Percentiles rank a stretch among this genome's conserved stretches.
These are phyloP conservation scores for Aspergillus tamarii DNA, from an alignment of 2,329 filamentous ascomycete species.

Conservation along the genomic window DNA sequence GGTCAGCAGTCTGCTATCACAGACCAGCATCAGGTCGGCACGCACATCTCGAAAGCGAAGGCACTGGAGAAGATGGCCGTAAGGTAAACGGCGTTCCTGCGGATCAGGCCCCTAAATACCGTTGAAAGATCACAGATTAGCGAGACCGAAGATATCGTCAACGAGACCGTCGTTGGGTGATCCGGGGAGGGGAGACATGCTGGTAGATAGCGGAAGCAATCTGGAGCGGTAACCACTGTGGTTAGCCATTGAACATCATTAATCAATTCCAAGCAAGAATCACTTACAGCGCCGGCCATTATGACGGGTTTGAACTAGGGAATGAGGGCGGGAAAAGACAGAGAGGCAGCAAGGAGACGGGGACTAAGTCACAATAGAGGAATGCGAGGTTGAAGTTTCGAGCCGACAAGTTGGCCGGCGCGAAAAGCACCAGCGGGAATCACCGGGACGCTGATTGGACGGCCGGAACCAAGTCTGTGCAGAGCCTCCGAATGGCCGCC, in stretches of 20 bases:
- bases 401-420: conserved; percentile 22
- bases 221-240: conserved; percentile 40
- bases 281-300: conserved; percentile 63
- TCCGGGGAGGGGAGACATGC: conserved; percentile 49
- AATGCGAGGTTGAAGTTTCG: conserved; percentile 36
- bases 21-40: conserved; percentile 24
- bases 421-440: conserved; percentile 42
- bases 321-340: conserved; percentile 24
- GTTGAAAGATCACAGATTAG: conserved; percentile 21
- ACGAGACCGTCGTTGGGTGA: conserved; percentile 14
- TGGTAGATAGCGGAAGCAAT: conserved; percentile 62
- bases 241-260: conserved; percentile 39
- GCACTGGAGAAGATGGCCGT: conserved; percentile 81
- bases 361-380: conserved; percentile 19
- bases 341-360: conserved; percentile 24
- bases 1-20: conserved; percentile 22
- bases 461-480: conserved; percentile 15
- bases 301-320: conserved; percentile 38
- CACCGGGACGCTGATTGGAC: conserved; percentile 44
- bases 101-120: conserved; percentile 72
- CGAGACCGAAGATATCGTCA: not conserved
- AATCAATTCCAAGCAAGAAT: conserved; percentile 20
- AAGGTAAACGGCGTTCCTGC: conserved; percentile 86
- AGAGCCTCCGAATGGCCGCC: conserved; percentile 26
- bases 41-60: conserved; percentile 94